Evolutionary conservation across 768 basidiomycete genomes (phyloP).

Genomic region (Collybiopsis confluens): DNA sequence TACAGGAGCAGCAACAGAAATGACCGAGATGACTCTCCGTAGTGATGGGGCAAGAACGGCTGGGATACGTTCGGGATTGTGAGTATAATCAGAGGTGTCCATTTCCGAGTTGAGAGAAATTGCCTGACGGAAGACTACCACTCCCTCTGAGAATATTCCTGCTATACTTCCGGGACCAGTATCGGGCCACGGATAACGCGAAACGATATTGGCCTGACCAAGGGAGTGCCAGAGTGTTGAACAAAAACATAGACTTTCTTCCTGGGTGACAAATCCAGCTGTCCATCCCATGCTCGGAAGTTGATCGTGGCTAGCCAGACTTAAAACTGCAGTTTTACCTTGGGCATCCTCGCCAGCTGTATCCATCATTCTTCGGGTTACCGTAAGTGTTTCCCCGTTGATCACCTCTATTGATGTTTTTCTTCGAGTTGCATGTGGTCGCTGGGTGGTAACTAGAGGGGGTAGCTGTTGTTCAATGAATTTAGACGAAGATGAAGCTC

Average conservation of each 20-base stretch:
- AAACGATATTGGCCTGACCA: neutral
- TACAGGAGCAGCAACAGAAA: slow-evolving; percentile 22
- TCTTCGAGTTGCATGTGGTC: neutral
- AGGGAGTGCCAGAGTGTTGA: slow-evolving; percentile 22
- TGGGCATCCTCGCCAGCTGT: neutral
- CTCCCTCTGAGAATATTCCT: slow-evolving; percentile 10
- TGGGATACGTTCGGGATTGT: neutral
- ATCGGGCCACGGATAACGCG: slow-evolving; percentile 18
- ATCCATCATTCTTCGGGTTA: slow-evolving; percentile 17
- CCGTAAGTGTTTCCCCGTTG: slow-evolving; percentile 18
- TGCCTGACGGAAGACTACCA: slow-evolving; percentile 25
- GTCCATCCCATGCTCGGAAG: slow-evolving; percentile 16
- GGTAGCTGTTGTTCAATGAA: slow-evolving; percentile 9
- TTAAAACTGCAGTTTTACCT: slow-evolving; percentile 18
- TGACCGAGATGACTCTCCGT: slow-evolving; percentile 18
- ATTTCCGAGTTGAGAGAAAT: slow-evolving; percentile 5
- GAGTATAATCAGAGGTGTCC: neutral
- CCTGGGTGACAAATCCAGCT: neutral
- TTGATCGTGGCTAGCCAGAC: slow-evolving; percentile 19
- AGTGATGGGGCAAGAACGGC: slow-evolving; percentile 18
- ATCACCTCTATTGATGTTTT: slow-evolving; percentile 8
- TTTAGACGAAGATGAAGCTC: slow-evolving; percentile 5
- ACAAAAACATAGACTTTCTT: slow-evolving; percentile 18
- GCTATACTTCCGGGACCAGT: slow-evolving; percentile 18
- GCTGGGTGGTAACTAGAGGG: neutral